phyloP scores from a whole-genome alignment of 2,329 filamentous ascomycete genomes.

The Rhexocercosporidium sp. region DNA sequence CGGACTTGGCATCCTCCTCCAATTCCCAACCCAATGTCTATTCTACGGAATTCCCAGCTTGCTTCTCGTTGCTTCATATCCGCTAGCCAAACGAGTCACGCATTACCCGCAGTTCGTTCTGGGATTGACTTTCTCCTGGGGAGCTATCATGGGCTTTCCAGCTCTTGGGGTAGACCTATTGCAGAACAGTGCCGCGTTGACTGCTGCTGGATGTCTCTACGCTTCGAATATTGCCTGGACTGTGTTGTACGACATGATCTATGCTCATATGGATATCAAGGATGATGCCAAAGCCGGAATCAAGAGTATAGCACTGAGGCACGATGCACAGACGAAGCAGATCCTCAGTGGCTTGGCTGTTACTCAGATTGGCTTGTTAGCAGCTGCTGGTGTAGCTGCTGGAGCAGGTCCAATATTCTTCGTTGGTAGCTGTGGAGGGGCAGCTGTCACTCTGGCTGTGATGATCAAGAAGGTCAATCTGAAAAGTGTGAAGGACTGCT shows the following conservation, averaged over 20 bases:
- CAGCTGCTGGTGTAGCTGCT: conserved; percentile 69
- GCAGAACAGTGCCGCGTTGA: conserved; percentile 63
- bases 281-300: conserved; percentile 87
- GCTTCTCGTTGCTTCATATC: conserved; percentile 75
- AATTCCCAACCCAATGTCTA: conserved; percentile 76
- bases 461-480: conserved; percentile 73
- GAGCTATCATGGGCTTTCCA: conserved; percentile 85
- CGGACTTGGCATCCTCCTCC: conserved; percentile 75
- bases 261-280: conserved; percentile 89
- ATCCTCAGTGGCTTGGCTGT: conserved; percentile 74
- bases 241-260: conserved; percentile 89
- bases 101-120: conserved; percentile 87
- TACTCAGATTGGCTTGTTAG: conserved; percentile 71
- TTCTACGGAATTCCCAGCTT: conserved; percentile 80
- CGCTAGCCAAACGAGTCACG: conserved; percentile 83
- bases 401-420: conserved; percentile 75
- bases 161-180: conserved; percentile 81
- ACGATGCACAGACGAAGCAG: conserved; percentile 77
- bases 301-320: conserved; percentile 84
- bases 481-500: conserved; percentile 69
- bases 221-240: conserved; percentile 85
- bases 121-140: conserved; percentile 87
- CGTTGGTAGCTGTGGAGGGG: conserved; percentile 69
- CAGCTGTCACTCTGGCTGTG: conserved; percentile 61
- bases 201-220: conserved; percentile 73